Conservation (phyloP, 1,284 basidiomycete genomes). For the Ustilago hordei region DNA sequence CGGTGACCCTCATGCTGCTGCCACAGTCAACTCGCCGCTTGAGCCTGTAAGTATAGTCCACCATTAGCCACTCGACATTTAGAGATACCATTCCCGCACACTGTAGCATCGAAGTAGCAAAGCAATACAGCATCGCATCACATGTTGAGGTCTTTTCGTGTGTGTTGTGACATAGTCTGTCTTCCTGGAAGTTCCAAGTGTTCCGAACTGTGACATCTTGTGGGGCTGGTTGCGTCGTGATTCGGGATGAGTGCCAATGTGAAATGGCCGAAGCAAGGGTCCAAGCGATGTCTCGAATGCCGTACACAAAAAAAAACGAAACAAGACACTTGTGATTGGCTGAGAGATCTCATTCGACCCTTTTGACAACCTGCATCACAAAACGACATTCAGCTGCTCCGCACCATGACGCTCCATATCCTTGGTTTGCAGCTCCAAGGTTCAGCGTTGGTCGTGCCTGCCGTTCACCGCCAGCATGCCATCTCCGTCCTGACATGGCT, state of each 20-base stretch:
- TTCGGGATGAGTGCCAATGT: no score
- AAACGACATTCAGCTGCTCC: neutral
- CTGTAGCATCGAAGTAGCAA: slow-evolving; percentile 7
- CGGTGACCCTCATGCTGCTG: neutral
- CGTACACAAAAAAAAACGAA: neutral
- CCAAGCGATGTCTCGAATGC: neutral
- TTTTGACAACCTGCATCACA: neutral
- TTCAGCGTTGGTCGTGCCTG: slow-evolving; percentile 4
- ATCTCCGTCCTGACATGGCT: slow-evolving; percentile 16
- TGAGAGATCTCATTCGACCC: neutral
- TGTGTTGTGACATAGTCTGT: neutral
- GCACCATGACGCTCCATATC: slow-evolving; percentile 20
- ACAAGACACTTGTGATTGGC: neutral
- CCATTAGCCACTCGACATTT: neutral
- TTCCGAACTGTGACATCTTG: no score
- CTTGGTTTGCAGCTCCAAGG: slow-evolving; percentile 21
- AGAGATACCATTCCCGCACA: slow-evolving; percentile 1
- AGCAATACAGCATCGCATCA: slow-evolving; percentile 3
- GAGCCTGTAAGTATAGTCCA: slow-evolving; percentile 2
- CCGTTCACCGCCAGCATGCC: slow-evolving; percentile 1
- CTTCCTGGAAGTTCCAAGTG: neutral
- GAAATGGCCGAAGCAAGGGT: neutral
- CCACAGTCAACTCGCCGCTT: slow-evolving; percentile 7
- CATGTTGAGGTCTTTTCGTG: neutral
- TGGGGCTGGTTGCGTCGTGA: no score